Percentiles rank a stretch among this genome's conserved stretches.
These are phyloP conservation scores for Capsicum rhomboideum DNA, from an alignment of 257 asterid genomes.

Conservation along the genomic window DNA sequence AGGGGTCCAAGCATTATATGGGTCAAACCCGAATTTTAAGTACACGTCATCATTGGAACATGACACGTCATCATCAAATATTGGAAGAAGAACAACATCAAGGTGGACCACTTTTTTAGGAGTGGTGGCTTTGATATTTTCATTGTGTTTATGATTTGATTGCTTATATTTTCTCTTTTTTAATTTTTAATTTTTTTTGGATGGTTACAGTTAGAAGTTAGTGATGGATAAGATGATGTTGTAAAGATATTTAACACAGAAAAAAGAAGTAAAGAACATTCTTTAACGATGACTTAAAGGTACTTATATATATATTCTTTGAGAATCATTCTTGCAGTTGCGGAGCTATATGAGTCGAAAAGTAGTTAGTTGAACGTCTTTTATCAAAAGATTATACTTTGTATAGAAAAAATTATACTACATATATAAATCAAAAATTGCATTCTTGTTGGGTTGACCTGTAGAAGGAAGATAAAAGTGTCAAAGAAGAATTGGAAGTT, in stretches of 20 bases:
- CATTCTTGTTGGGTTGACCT: not conserved
- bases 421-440: too few species aligned
- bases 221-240: not conserved
- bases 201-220: not conserved
- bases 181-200: not conserved
- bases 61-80: slow-evolving; percentile 37
- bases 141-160: slow-evolving; percentile 21
- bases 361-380: too few species aligned
- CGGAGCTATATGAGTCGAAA: too few species aligned
- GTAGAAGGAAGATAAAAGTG: not conserved
- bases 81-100: slow-evolving; percentile 8
- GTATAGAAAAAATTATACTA: too few species aligned
- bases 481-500: not conserved
- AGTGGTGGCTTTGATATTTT: slow-evolving; percentile 10
- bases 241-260: not conserved
- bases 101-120: slow-evolving; percentile 25
- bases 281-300: not conserved
- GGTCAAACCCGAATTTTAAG: slow-evolving; percentile 67
- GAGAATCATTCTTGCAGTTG: not conserved
- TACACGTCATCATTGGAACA: slow-evolving; percentile 42
- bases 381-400: too few species aligned
- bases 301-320: not conserved
- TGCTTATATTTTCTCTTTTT: not conserved
- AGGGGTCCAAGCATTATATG: slow-evolving; percentile 70
- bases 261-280: slow-evolving; percentile 13